These are phyloP conservation scores for Byssochlamys sp. DNA, from an alignment of 2,329 filamentous ascomycete genomes.

Conservation along the genomic window DNA sequence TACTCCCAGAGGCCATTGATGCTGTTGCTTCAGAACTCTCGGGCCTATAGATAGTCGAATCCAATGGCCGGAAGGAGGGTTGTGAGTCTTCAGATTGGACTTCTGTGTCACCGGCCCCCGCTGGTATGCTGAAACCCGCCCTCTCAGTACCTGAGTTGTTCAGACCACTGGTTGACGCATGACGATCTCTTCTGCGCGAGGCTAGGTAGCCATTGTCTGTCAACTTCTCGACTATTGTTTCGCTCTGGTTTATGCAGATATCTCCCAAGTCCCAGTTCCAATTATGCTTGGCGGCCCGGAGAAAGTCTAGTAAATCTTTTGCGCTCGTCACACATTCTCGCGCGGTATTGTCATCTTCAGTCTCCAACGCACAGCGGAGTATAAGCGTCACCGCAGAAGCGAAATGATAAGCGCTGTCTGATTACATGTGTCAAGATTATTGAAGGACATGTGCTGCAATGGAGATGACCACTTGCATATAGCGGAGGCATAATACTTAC, in stretches of 20 bases:
- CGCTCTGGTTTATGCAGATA: slow-evolving; percentile 12
- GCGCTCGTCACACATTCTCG: slow-evolving; percentile 8
- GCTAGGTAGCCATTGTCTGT: slow-evolving; percentile 4
- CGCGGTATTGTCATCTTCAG: slow-evolving; percentile 6
- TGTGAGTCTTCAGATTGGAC: neutral
- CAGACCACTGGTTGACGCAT: neutral
- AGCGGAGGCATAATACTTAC: slow-evolving; percentile 6
- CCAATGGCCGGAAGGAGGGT: neutral
- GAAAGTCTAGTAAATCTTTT: slow-evolving; percentile 7
- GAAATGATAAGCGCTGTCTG: slow-evolving; percentile 22
- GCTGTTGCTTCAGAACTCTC: neutral
- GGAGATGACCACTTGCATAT: neutral
- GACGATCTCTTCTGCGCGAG: slow-evolving; percentile 1
- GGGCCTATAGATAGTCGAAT: neutral
- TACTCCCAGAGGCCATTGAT: neutral
- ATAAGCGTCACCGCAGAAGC: slow-evolving; percentile 14
- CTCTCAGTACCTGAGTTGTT: neutral
- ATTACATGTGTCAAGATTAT: neutral
- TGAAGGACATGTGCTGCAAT: neutral
- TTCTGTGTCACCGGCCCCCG: neutral
- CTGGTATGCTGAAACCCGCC: neutral
- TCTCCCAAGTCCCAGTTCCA: slow-evolving; percentile 14
- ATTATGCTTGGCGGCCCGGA: slow-evolving; percentile 9
- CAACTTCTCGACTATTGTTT: slow-evolving; percentile 9
- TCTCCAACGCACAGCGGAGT: slow-evolving; percentile 11